Evolutionary conservation across 805 yeast genomes (phyloP), one percentile per base, ranked within the genome.

Genomic region (Saccharomycopsis fodiens): DNA sequence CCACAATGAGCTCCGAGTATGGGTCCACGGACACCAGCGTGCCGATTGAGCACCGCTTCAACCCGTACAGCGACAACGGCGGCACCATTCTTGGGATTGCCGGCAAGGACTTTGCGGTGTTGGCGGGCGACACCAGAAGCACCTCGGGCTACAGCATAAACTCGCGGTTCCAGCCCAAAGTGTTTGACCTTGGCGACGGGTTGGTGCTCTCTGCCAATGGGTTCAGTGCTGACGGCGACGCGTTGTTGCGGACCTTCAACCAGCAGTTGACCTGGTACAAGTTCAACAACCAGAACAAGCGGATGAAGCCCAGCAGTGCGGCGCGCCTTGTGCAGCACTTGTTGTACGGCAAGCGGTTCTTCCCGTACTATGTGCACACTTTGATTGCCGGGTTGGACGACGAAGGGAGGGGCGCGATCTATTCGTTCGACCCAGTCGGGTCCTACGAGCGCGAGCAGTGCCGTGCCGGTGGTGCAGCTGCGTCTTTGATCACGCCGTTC

Each of bases 41-140:
- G 29, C 96, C 96, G 50, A 87, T 88, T 60, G 95, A 88, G 62
- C 96, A 89, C 64, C 74, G 83, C 63, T 88, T 88, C 69, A 87
- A 88, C 60, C 97, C 97, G 32, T 88, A 88, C 69, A 69, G 91
- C 38, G 96, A 89, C 65, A 87, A 89, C 58, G 98, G 98, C 57
- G 98, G 98, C 59, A 91, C 97, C 5, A 89, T 91, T 45, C 69
- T 93, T 55, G 98, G 97, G 44, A 93, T 93, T 65, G 97, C 98
- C 1, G 98, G 98, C 42, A 85, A 87, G 62, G 97, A 93, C 65
- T 93, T 88, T 59, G 96, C 96, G 16, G 93, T 93, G 30, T 72
- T 93, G 51, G 98, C 98, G 1, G 97, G 97, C 39, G 98, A 93
- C 64, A 93, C 98, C n/a, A 82, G 98, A 70, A 94, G 85, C 59